phyloP scores from a whole-genome alignment of 331 rosid species.

The Acacia pycnantha region DNA sequence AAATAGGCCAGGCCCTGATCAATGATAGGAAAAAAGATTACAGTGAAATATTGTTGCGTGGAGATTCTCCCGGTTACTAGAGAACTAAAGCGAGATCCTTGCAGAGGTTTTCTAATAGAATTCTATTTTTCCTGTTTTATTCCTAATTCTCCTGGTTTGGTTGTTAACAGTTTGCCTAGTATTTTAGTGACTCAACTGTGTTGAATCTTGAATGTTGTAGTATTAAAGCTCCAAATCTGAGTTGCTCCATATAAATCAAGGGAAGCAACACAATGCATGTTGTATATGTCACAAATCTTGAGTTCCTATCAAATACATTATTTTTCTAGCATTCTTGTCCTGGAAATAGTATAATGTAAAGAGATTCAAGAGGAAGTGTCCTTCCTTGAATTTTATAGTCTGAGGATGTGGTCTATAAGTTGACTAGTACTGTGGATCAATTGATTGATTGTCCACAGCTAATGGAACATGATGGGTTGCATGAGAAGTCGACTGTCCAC shows the following conservation, averaged over 20 bases:
- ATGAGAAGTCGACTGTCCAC: neutral
- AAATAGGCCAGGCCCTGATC: too few relatives aligned
- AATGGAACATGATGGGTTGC: neutral
- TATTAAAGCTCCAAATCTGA: neutral
- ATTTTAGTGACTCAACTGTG: neutral
- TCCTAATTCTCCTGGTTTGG: too few relatives aligned
- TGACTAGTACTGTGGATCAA: neutral
- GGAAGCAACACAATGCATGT: neutral
- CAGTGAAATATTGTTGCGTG: too few relatives aligned
- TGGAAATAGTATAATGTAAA: neutral
- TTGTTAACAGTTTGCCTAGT: neutral
- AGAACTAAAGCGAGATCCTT: too few relatives aligned
- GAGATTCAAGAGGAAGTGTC: neutral
- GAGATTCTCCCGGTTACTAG: too few relatives aligned
- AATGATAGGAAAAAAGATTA: too few relatives aligned
- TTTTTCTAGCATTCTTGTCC: neutral
- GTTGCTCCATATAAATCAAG: neutral
- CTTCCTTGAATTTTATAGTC: neutral
- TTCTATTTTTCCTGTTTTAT: too few relatives aligned
- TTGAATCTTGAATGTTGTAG: neutral
- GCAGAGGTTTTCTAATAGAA: too few relatives aligned
- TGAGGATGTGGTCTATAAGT: neutral
- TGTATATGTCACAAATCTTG: neutral
- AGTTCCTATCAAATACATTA: neutral
- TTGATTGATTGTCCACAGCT: neutral